Base-by-base conservation (phyloP, 2,329 filamentous ascomycete species). In the Curvularia hawaiiensis region DNA sequence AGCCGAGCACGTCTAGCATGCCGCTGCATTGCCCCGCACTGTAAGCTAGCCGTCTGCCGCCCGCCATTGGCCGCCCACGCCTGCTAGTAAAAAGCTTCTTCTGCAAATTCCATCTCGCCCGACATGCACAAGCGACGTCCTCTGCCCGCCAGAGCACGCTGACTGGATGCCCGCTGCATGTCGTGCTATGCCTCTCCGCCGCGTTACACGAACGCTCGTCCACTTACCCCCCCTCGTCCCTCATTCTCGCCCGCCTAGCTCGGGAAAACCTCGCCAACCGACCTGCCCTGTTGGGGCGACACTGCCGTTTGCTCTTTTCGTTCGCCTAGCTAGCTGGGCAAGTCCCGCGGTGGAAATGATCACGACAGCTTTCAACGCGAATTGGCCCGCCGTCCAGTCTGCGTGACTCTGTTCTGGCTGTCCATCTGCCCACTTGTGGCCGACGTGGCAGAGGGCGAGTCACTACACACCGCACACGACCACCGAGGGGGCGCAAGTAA, bases 81-180 rank as follows among this genome's bases (percentile, higher is more conserved):
- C 49, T 50, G 61, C 64, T 70, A 71, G 63, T 56, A 64, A 72
- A 75, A 75, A 73, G 71, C 73, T 75, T 75, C 68, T 71, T 68
- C 65, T 73, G 71, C 73, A 71, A 66, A 68, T 65, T 61, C 65
- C 67, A 64, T 67, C 66, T 64, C 63, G 60, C 65, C 52, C 63
- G 51, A 64, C 64, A 62, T 65, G 56, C 60, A 65, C 59, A 54
- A 63, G 61, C 67, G 54, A 69, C 71, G 65, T 31, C 70, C 64
- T 73, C 65, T 66, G 60, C 60, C 63, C 59, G 64, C 58, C 61
- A 60, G 66, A 59, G 62, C 68, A 67, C 64, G 65, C 66, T 62
- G 65, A 59, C 54, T 63, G 61, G 54, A 74, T 71, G 73, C 72
- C 14, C 67, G 69, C 61, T 67, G 62, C 68, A 68, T 74, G 67